Evolutionary conservation across 805 yeast genomes (phyloP), one percentile per base, ranked within the genome.

Genomic region (Hagleromyces aurorensis): DNA sequence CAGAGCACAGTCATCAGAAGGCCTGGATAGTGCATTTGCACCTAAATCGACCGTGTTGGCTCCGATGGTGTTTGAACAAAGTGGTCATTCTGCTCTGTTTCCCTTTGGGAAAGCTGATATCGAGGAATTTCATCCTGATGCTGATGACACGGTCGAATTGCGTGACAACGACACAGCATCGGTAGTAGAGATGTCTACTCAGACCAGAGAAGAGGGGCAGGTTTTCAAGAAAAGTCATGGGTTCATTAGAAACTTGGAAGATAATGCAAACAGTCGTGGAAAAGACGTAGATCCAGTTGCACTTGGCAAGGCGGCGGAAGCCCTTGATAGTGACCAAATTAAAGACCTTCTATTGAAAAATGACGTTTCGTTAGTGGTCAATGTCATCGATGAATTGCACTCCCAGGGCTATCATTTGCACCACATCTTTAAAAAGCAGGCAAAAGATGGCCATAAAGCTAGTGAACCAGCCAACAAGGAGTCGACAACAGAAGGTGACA

Each of bases 381-480:
- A 53, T 12, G 54, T 61, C 5, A 46, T 69, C 25, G 60, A 59
- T 25, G 54, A 57, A 17, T 40, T 69, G 32, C 64, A 64, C 33
- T 49, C 43, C 6, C 50, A 55, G 17, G 72, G 72, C 4, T 55
- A 66, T 10, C 48, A 60, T 12, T 34, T 68, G n/a, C 56, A 59
- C 19, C 55, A 55, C 21, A 40, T 57, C 11, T 58, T 58, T 35
- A 53, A 49, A 32, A 57, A 55, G 27, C 38, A 40, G n/a, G 34
- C 29, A 13, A 29, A 33, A 16, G 32, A 34, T 7, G 25, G 33
- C 8, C 30, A 34, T 13, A 19, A 29, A 29, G 17, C 25, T 33
- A 7, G 41, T 27, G 11, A 15, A 12, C 13, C 13, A 7, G 19
- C 8, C 3, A 22, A 14, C 14, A 22, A 17, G 19, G 23, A 16